A percentile compares a stretch with the other conserved stretches of the same genome.
Evolutionary conservation across 2,329 filamentous ascomycete genomes (phyloP).

Genomic region (Aspergillus eucalypticola): DNA sequence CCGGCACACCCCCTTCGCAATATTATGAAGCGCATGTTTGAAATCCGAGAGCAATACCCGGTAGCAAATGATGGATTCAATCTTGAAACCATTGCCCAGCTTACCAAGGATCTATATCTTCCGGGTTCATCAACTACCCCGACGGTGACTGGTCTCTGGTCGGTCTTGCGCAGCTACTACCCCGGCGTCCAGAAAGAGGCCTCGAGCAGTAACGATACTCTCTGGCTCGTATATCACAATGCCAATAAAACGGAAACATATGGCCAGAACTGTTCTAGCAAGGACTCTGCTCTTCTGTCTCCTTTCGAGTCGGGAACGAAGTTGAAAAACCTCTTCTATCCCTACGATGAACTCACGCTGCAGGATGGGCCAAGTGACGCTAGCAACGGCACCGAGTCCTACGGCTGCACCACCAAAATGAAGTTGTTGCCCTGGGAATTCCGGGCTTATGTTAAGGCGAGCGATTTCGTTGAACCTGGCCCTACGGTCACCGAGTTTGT

Average conservation of each 20-base stretch:
- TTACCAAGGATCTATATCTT: slow-evolving; percentile 51
- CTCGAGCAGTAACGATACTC: slow-evolving; percentile 44
- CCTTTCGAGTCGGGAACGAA: slow-evolving; percentile 55
- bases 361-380: slow-evolving; percentile 42
- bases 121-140: slow-evolving; percentile 53
- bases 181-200: slow-evolving; percentile 51
- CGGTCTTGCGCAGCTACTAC: slow-evolving; percentile 54
- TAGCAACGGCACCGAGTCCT: slow-evolving; percentile 39
- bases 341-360: slow-evolving; percentile 57
- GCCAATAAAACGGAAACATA: slow-evolving; percentile 52
- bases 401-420: slow-evolving; percentile 57
- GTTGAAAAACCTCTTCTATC: slow-evolving; percentile 64
- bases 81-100: slow-evolving; percentile 56
- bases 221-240: slow-evolving; percentile 48
- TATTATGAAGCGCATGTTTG: slow-evolving; percentile 61
- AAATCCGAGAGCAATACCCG: slow-evolving; percentile 57
- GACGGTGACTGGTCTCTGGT: slow-evolving; percentile 62
- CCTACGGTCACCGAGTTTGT: slow-evolving; percentile 61
- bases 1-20: slow-evolving; percentile 61
- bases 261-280: slow-evolving; percentile 55
- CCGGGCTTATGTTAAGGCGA: slow-evolving; percentile 58
- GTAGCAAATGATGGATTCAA: slow-evolving; percentile 60
- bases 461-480: slow-evolving; percentile 50
- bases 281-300: slow-evolving; percentile 51
- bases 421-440: slow-evolving; percentile 58